These are phyloP conservation scores for Nasturtium officinale DNA, from an alignment of 345 rosid genomes.

Conservation along the genomic window DNA sequence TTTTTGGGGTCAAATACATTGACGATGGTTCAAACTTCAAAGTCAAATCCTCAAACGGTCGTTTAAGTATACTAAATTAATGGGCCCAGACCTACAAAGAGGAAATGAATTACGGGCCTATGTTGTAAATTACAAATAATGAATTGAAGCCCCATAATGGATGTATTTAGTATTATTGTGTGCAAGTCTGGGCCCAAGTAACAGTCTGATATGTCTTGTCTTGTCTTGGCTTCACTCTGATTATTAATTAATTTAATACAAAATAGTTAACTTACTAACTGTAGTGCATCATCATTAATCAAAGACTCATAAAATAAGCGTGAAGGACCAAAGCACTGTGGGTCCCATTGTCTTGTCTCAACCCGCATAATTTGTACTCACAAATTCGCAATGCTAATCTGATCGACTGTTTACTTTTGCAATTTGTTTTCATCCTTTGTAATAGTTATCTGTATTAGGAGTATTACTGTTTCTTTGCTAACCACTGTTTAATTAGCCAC, in stretches of 20 bases:
- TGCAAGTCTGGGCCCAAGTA: conserved; percentile 16
- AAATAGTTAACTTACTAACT: conserved; percentile 7
- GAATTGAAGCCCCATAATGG: background rate
- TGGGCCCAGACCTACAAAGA: background rate
- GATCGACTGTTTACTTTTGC: conserved; percentile 30
- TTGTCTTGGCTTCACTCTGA: background rate
- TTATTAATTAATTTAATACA: background rate
- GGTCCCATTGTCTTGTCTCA: conserved; percentile 37
- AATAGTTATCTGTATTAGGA: background rate
- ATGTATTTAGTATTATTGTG: background rate
- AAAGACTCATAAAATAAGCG: conserved; percentile 44
- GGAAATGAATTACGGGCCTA: background rate
- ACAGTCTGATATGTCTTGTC: conserved; percentile 2
- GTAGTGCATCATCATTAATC: conserved; percentile 33
- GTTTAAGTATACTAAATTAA: background rate
- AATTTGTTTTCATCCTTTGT: conserved; percentile 11
- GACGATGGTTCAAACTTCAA: too few relatives aligned
- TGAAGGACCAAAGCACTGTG: conserved; percentile 42
- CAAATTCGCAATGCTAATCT: conserved; percentile 22
- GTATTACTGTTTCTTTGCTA: background rate
- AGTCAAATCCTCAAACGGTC: background rate
- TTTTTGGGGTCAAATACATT: too few relatives aligned
- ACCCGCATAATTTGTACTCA: conserved; percentile 41
- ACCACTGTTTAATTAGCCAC: conserved; percentile 10
- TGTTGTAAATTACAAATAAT: background rate